A percentile compares a stretch with the other conserved stretches of the same genome.
These are phyloP conservation scores for Rhizophagus clarus DNA, from an alignment of 192 early-diverging fungal species.

Conservation along the genomic window DNA sequence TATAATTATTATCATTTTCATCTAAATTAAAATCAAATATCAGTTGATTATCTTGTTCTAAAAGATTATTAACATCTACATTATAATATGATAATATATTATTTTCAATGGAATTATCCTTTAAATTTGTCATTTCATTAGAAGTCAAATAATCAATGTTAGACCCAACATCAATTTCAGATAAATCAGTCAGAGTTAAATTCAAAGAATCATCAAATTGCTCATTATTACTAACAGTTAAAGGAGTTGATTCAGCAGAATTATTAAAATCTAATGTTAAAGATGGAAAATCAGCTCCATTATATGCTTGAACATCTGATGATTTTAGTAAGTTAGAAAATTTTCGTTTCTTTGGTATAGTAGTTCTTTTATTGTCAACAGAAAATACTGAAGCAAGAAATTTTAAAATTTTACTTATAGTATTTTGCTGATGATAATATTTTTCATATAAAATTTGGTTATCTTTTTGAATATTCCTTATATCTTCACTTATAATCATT, in stretches of 20 bases:
- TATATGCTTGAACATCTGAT: neutral
- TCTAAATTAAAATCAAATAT: conserved; percentile 15
- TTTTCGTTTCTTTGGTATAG: conserved; percentile 50
- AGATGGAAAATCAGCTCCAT: neutral
- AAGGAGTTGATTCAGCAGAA: neutral
- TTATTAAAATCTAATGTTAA: conserved; percentile 12
- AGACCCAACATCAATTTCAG: conserved; percentile 10
- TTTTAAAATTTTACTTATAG: conserved; percentile 89
- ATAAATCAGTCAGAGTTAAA: neutral
- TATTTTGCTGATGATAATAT: conserved; percentile 86
- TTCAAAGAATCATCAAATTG: conserved; percentile 17
- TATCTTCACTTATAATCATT: conserved; percentile 79
- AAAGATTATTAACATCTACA: neutral
- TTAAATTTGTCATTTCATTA: neutral
- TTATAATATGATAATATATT: conserved; percentile 13
- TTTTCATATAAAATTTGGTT: conserved; percentile 85
- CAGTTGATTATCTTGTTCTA: conserved; percentile 15
- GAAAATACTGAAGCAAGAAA: conserved; percentile 90
- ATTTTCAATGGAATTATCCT: neutral
- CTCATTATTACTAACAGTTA: conserved; percentile 8
- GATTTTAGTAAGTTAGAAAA: neutral
- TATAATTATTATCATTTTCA: too few relatives aligned
- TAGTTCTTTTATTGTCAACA: conserved; percentile 49
- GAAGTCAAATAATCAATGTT: conserved; percentile 10
- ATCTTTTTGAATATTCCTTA: conserved; percentile 84